These are phyloP conservation scores for Cubamyces lactineus DNA, from an alignment of 768 basidiomycete species.

Conservation along the genomic window DNA sequence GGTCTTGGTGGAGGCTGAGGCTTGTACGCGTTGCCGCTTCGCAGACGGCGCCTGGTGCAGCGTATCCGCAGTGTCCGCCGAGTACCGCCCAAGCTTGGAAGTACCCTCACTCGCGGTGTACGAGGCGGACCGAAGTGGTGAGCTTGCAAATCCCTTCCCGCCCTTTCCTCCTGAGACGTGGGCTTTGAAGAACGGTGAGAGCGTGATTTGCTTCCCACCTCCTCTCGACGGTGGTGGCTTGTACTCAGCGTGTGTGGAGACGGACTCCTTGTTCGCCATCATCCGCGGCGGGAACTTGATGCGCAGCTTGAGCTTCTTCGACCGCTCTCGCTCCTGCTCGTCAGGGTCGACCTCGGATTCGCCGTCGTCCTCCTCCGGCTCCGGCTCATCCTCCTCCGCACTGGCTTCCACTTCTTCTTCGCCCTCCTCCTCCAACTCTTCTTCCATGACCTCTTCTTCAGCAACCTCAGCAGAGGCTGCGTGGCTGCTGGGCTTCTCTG, in stretches of 20 bases:
- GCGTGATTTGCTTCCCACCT: slow-evolving; percentile 25
- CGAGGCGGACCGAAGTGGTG: slow-evolving; percentile 20
- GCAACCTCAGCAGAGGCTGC: not conserved
- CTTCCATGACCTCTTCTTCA: slow-evolving; percentile 17
- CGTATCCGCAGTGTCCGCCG: slow-evolving; percentile 17
- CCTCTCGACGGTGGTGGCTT: slow-evolving; percentile 16
- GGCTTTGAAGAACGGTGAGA: slow-evolving; percentile 22
- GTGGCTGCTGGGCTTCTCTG: slow-evolving; percentile 10
- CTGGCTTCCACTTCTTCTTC: slow-evolving; percentile 17
- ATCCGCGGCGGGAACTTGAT: slow-evolving; percentile 40
- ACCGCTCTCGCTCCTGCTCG: slow-evolving; percentile 35
- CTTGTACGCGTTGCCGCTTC: slow-evolving; percentile 12
- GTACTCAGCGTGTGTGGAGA: not conserved
- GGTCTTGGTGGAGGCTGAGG: slow-evolving; percentile 3
- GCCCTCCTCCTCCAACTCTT: slow-evolving; percentile 8
- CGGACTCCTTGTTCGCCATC: slow-evolving; percentile 4
- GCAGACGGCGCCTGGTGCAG: slow-evolving; percentile 12
- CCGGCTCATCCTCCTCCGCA: slow-evolving; percentile 12
- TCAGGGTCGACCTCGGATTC: slow-evolving; percentile 39
- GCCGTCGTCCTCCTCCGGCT: slow-evolving; percentile 29
- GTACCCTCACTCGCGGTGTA: slow-evolving; percentile 11
- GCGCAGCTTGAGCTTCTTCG: slow-evolving; percentile 43
- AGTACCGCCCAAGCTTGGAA: slow-evolving; percentile 15
- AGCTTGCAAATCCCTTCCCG: slow-evolving; percentile 13
- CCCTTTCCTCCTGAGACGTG: slow-evolving; percentile 15